These are phyloP conservation scores for Fusarium neocosmosporiellum DNA, from an alignment of 2,329 filamentous ascomycete genomes.

Conservation along the genomic window DNA sequence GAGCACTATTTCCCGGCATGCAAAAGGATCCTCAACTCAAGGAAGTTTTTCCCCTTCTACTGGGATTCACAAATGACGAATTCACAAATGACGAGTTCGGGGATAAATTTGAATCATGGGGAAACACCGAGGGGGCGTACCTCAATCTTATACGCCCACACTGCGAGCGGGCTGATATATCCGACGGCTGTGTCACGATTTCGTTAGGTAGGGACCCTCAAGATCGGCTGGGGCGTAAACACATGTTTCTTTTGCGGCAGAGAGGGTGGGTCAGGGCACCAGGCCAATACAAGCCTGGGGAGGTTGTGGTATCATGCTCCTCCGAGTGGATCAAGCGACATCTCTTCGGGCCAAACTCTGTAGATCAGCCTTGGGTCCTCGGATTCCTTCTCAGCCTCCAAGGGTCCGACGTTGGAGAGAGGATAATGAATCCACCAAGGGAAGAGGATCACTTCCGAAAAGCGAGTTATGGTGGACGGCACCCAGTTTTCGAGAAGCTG, in stretches of 20 bases:
- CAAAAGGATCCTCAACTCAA: not conserved
- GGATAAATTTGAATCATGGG: not conserved
- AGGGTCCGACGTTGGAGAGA: not conserved
- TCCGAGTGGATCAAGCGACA: not conserved
- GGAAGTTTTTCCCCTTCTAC: not conserved
- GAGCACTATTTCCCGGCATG: not conserved
- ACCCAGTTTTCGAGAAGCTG: not conserved
- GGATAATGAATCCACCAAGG: not conserved
- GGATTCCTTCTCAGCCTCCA: not conserved
- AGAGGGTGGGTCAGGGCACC: too few relatives aligned
- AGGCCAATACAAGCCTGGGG: not conserved
- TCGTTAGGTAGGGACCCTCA: not conserved
- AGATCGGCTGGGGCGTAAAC: too few relatives aligned
- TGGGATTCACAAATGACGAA: not conserved
- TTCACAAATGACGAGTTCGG: not conserved
- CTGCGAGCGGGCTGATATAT: not conserved
- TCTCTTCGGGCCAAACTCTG: not conserved
- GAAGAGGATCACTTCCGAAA: not conserved
- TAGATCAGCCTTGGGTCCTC: not conserved
- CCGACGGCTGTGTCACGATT: not conserved
- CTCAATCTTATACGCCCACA: not conserved
- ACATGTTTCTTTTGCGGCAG: too few relatives aligned
- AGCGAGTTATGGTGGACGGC: not conserved
- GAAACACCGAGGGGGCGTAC: not conserved
- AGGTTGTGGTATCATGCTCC: not conserved